Evolutionary conservation across 106 monocot species (phyloP).

Genomic region (Allium fistulosum): DNA sequence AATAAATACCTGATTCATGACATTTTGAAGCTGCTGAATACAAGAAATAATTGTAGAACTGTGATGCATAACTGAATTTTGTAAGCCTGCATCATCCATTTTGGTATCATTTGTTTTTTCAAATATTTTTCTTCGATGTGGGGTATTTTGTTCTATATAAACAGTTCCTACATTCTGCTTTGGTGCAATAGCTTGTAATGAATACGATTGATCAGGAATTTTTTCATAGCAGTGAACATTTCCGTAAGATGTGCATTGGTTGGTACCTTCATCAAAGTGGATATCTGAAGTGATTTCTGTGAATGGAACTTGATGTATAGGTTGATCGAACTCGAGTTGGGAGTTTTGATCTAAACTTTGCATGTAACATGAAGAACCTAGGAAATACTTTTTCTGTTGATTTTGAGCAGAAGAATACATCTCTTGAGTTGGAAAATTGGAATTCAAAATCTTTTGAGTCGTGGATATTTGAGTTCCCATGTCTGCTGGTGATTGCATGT

Average conservation of each 20-base stretch:
- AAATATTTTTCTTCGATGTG: slow-evolving; percentile 11
- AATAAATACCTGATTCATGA: slow-evolving; percentile 40
- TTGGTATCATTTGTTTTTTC: slow-evolving; percentile 4
- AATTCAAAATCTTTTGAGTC: slow-evolving; percentile 23
- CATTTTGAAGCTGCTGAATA: slow-evolving; percentile 53
- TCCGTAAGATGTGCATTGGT: slow-evolving; percentile 4
- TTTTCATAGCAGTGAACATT: not conserved
- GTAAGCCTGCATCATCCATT: slow-evolving; percentile 4
- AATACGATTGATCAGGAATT: slow-evolving; percentile 3
- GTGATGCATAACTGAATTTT: slow-evolving; percentile 22
- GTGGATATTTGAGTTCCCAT: slow-evolving; percentile 14
- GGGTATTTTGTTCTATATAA: not conserved
- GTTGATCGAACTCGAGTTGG: slow-evolving; percentile 14
- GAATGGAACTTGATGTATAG: slow-evolving; percentile 15
- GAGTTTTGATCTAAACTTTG: slow-evolving; percentile 15
- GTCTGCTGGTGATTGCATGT: slow-evolving; percentile 11
- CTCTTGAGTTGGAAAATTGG: slow-evolving; percentile 18
- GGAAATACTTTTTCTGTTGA: slow-evolving; percentile 18
- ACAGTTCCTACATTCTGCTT: slow-evolving; percentile 13
- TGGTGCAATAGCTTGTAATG: slow-evolving; percentile 7
- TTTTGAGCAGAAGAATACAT: slow-evolving; percentile 17
- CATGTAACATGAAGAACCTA: slow-evolving; percentile 23
- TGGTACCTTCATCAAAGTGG: slow-evolving; percentile 6
- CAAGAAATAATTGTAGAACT: slow-evolving; percentile 23
- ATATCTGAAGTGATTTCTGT: slow-evolving; percentile 8